Evolutionary conservation across 129 eudicot species (phyloP).

Genomic region (Glebionis coronaria): DNA sequence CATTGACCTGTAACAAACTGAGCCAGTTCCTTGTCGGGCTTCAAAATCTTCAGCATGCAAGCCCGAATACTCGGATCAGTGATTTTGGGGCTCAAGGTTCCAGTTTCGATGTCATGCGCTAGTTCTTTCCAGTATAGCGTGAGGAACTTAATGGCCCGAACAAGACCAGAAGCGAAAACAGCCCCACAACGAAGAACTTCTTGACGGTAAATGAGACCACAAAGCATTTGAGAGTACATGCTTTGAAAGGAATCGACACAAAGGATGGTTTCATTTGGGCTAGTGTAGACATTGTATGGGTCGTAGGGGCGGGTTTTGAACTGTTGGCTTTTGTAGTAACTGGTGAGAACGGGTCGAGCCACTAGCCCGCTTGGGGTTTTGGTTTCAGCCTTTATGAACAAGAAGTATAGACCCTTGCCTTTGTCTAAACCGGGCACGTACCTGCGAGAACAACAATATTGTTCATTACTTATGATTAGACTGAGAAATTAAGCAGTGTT

Average conservation of each 20-base stretch:
- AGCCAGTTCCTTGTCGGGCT: slow-evolving; percentile 50
- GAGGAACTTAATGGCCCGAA: slow-evolving; percentile 61
- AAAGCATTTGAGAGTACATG: slow-evolving; percentile 70
- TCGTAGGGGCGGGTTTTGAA: slow-evolving; percentile 58
- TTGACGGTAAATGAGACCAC: slow-evolving; percentile 46
- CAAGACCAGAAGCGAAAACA: slow-evolving; percentile 62
- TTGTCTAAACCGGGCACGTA: slow-evolving; percentile 52
- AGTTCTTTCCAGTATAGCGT: slow-evolving; percentile 56
- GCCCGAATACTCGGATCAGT: slow-evolving; percentile 46
- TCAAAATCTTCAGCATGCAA: slow-evolving; percentile 42
- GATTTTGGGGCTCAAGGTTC: slow-evolving; percentile 39
- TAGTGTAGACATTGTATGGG: slow-evolving; percentile 61
- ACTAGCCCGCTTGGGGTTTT: slow-evolving; percentile 62
- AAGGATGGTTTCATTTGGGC: slow-evolving; percentile 61
- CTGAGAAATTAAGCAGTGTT: neutral
- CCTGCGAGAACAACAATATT: slow-evolving; percentile 26
- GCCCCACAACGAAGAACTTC: slow-evolving; percentile 64
- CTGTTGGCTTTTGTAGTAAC: slow-evolving; percentile 67
- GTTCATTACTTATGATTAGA: neutral
- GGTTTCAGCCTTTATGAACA: slow-evolving; percentile 46
- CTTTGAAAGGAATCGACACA: slow-evolving; percentile 68
- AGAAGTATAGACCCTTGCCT: slow-evolving; percentile 53
- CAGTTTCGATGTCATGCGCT: slow-evolving; percentile 52
- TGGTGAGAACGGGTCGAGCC: slow-evolving; percentile 67
- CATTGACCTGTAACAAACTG: slow-evolving; percentile 45